phyloP scores from a whole-genome alignment of 2,329 filamentous ascomycete genomes.

The Pseudopyrenochaeta lycopersici region DNA sequence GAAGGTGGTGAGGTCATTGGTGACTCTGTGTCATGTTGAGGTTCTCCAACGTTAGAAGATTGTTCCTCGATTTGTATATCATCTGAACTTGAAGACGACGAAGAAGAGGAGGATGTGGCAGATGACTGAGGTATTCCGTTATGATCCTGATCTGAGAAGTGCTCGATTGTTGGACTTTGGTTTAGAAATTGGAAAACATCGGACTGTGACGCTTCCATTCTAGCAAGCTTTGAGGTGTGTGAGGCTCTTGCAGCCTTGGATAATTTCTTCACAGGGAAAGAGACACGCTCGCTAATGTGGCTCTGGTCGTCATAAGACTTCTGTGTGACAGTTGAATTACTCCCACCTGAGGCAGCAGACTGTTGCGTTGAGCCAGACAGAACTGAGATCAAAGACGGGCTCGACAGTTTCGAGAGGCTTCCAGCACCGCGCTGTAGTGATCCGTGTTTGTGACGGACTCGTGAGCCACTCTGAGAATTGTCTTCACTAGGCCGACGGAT shows the following conservation, averaged over 20 bases:
- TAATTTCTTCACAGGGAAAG: conserved; percentile 17
- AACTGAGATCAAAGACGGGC: conserved; percentile 54
- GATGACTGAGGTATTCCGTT: conserved; percentile 25
- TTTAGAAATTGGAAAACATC: conserved; percentile 44
- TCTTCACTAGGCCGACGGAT: conserved; percentile 31
- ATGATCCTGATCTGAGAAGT: conserved; percentile 11
- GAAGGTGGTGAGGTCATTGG: conserved; percentile 42
- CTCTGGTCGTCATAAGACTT: conserved; percentile 51
- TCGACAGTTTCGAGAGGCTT: conserved; percentile 42
- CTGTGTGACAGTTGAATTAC: conserved; percentile 57
- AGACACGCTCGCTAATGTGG: conserved; percentile 31
- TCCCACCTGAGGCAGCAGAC: conserved; percentile 55
- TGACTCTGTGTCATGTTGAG: conserved; percentile 25
- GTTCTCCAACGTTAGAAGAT: conserved; percentile 37
- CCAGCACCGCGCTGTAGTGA: conserved; percentile 44
- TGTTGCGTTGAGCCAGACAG: conserved; percentile 52
- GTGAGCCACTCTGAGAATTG: conserved; percentile 33
- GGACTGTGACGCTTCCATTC: conserved; percentile 29
- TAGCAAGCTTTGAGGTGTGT: conserved; percentile 14
- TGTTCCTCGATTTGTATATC: conserved; percentile 26
- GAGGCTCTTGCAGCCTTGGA: conserved; percentile 21
- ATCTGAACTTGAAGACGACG: conserved; percentile 24
- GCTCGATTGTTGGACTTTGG: conserved; percentile 17
- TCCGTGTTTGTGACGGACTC: conserved; percentile 43
- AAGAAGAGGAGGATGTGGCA: conserved; percentile 32